Evolutionary conservation across 192 early-diverging fungal species (phyloP), one percentile per base, ranked within the genome.

Genomic region (Physocladia obscura): DNA sequence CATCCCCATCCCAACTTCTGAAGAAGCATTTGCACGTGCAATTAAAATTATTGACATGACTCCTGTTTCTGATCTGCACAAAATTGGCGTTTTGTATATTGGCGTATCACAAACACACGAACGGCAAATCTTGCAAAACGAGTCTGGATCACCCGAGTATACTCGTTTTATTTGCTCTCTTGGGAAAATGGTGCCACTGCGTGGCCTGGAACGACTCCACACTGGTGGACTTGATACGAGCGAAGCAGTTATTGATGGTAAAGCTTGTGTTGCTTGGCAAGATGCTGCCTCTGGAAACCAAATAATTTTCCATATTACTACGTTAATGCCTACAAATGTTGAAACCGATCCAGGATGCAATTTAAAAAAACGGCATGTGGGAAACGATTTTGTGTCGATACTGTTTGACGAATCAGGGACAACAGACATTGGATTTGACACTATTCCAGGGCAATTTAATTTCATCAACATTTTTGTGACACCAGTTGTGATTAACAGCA

Each of bases 321-420:
- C 95, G 19, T 83, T 99, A 69, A 97, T 99, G 94, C 97, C 97
- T 0, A 93, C 84, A 0, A 75, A 86, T 49, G 74, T 84, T 1
- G 78, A 81, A 39, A 86, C 86, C 49, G 95, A 99, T 75, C 87
- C 89, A 50, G 78, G 86, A 49, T 85, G 92, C 71, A 89, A 84
- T 67, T 74, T 74, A 17, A 99, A 99, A 71, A 99, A 99, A 80
- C 81, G 93, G 30, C 94, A 97, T 73, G 94, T 99, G 68, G 97
- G 94, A 44, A 99, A 99, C 73, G 94, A 99, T 78, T 97, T 89
- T 80, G 92, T 99, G 52, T 88, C 89, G 35, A 90, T 99, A 67
- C 88, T 97, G 6, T 99, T 89, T 69, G 95, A 98, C 73, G 95
- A 99, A 72, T 91, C 90, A 34, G 95, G 91, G 1, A 62, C 62